A percentile compares a stretch with the other conserved stretches of the same genome.
Evolutionary conservation across 805 yeast genomes (phyloP).

Genomic region (Cyberlindnera maritima): DNA sequence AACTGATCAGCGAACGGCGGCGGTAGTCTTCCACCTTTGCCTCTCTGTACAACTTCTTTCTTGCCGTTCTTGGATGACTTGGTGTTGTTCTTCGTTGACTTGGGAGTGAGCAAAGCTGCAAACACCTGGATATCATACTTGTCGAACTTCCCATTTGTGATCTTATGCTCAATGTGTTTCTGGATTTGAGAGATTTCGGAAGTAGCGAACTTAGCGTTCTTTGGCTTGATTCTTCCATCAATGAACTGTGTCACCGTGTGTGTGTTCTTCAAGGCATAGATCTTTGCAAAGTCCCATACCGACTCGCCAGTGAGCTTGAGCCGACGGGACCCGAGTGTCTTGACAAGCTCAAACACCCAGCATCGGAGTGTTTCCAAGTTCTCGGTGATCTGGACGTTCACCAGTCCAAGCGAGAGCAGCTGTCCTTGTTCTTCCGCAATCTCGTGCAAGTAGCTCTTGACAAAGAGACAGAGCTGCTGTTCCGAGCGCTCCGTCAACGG

Average conservation of each 20-base stretch:
- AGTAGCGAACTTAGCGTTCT: slow-evolving; percentile 28
- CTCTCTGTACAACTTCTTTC: background rate
- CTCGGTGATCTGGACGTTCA: slow-evolving; percentile 61
- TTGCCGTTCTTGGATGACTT: background rate
- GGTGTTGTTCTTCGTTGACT: background rate
- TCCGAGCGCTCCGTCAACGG: slow-evolving; percentile 50
- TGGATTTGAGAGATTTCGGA: slow-evolving; percentile 44
- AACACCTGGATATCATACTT: slow-evolving; percentile 19
- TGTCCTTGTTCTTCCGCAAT: slow-evolving; percentile 58
- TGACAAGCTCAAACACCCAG: slow-evolving; percentile 45
- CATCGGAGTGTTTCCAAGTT: slow-evolving; percentile 48
- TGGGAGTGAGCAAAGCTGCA: slow-evolving; percentile 12
- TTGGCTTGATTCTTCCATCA: slow-evolving; percentile 43
- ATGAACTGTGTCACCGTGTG: slow-evolving; percentile 48
- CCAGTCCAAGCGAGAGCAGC: slow-evolving; percentile 67
- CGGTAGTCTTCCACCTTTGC: slow-evolving; percentile 1
- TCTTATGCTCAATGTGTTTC: slow-evolving; percentile 44
- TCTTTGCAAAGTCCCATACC: slow-evolving; percentile 60
- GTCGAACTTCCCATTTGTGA: slow-evolving; percentile 31
- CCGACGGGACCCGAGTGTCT: slow-evolving; percentile 50
- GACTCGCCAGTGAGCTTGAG: slow-evolving; percentile 57
- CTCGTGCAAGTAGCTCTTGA: slow-evolving; percentile 58
- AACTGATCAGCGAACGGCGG: slow-evolving; percentile 50
- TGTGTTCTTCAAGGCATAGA: slow-evolving; percentile 47
- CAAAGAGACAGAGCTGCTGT: slow-evolving; percentile 55